A percentile compares a stretch with the other conserved stretches of the same genome.
These are phyloP conservation scores for Raffaelea ambrosiae DNA, from an alignment of 2,329 filamentous ascomycete species.

Conservation along the genomic window DNA sequence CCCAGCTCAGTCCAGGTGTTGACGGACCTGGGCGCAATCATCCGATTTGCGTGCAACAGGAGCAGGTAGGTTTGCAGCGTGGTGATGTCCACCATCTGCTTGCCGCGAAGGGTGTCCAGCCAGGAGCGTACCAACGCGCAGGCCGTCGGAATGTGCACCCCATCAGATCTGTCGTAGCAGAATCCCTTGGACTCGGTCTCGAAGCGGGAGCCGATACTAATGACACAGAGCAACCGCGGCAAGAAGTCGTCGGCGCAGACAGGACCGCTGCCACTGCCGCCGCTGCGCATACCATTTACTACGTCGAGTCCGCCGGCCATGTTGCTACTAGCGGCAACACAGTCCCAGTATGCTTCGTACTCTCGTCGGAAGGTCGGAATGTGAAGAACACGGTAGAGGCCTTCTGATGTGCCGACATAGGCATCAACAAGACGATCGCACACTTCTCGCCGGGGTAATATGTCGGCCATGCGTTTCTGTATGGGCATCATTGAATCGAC, in stretches of 20 bases:
- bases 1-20: constrained; percentile 48
- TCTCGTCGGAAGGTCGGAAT: constrained; percentile 41
- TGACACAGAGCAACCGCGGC: constrained; percentile 42
- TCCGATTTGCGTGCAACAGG: constrained; percentile 42
- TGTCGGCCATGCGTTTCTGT: constrained; percentile 48
- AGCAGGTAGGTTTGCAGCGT: constrained; percentile 47
- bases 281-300: neutral
- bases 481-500: constrained; percentile 52
- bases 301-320: neutral
- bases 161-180: constrained; percentile 40
- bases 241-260: constrained; percentile 34
- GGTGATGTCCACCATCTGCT: constrained; percentile 42
- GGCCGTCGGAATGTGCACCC: constrained; percentile 49
- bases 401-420: constrained; percentile 43
- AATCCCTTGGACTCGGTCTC: constrained; percentile 41
- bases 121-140: constrained; percentile 45
- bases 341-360: constrained; percentile 43
- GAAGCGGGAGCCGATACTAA: constrained; percentile 46
- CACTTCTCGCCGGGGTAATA: constrained; percentile 37
- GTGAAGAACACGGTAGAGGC: constrained; percentile 45
- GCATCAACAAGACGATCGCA: constrained; percentile 42
- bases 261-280: neutral
- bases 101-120: constrained; percentile 43
- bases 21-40: constrained; percentile 39
- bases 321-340: constrained; percentile 28